A percentile compares a stretch with the other conserved stretches of the same genome.
Conservation (phyloP, 2,329 filamentous ascomycete species). For the Trichoderma breve region DNA sequence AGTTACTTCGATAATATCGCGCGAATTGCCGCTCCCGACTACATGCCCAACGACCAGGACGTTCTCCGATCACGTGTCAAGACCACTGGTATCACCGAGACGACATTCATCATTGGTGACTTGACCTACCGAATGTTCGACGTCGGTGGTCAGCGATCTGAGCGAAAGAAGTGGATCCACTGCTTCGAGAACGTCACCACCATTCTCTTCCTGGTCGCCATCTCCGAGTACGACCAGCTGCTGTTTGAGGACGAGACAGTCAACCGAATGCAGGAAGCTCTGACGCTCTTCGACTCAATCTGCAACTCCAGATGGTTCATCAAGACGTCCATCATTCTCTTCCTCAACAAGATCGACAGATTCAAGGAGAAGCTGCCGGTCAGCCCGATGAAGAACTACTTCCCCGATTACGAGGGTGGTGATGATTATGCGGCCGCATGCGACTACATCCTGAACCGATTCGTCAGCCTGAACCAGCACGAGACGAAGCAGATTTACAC, state of each 20-base stretch:
- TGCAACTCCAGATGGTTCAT: constrained; percentile 90
- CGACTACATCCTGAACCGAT: constrained; percentile 98
- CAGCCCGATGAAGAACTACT: constrained; percentile 85
- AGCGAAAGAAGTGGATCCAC: constrained; percentile 99
- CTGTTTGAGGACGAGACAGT: constrained; percentile 95
- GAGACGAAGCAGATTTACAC: constrained; percentile 99
- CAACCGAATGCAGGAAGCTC: constrained; percentile 89
- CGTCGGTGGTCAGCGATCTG: constrained; percentile 90
- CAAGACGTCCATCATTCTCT: constrained; percentile 83
- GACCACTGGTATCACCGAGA: constrained; percentile 96
- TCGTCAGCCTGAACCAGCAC: constrained; percentile 97
- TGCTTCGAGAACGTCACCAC: constrained; percentile 98
- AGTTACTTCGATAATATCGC: constrained; percentile 97
- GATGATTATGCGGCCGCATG: constrained; percentile 94
- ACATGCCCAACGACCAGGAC: constrained; percentile 93
- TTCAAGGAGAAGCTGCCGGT: constrained; percentile 83
- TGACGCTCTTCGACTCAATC: constrained; percentile 84
- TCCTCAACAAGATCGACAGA: constrained; percentile 87
- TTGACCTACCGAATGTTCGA: constrained; percentile 97
- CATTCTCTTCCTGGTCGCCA: constrained; percentile 93
- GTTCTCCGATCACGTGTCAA: constrained; percentile 94
- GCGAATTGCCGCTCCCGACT: constrained; percentile 85
- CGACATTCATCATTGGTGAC: constrained; percentile 91
- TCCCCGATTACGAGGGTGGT: constrained; percentile 89
- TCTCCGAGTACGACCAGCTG: constrained; percentile 94